Evolutionary conservation across 2,329 filamentous ascomycete species (phyloP), one percentile per base, ranked within the genome.

Genomic region (Rachicladosporium sp.): DNA sequence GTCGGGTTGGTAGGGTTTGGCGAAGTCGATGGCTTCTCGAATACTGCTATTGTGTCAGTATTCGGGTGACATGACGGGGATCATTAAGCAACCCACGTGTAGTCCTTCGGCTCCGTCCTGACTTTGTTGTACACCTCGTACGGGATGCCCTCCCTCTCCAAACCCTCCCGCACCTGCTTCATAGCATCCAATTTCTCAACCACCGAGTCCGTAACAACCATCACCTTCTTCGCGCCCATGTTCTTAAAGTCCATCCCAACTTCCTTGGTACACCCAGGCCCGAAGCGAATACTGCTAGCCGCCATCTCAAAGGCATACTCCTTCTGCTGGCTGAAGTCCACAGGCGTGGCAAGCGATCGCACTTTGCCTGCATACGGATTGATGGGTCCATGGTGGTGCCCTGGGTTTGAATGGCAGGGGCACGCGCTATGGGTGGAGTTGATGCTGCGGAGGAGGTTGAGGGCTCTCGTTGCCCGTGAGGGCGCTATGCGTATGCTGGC

Each of bases 281-380:
- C 91, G 53, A 96, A 98, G 9, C 91, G 78, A 55, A 98, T 95
- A 21, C 82, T 85, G 1, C 85, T 93, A 1, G 91, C 87, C 0
- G 91, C 91, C 89, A 98, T 93, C 62, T 98, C 91, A 58, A 98
- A 98, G 10, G 91, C 91, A 65, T 98, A 98, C 61, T 98, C 91
- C 60, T 93, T 94, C 55, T 87, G 75, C 47, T 78, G 74, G 2
- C 74, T 72, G 6, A 71, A 64, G 53, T 86, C 80, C 21, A 82
- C 66, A 0, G 88, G 85, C 0, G 85, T 89, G n/a, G 85, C 87
- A 43, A 88, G 65, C 44, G 43, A 47, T 7, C 55, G 73, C 68
- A 31, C 74, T 64, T 31, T 70, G 13, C 55, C 55, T 10, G 70
- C 31, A 71, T 72, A 63, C 74, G 72, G 50, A 69, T 69, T 57